Base-by-base conservation (phyloP, 352 stramenopile species). In the Globisporangium nagaii region DNA sequence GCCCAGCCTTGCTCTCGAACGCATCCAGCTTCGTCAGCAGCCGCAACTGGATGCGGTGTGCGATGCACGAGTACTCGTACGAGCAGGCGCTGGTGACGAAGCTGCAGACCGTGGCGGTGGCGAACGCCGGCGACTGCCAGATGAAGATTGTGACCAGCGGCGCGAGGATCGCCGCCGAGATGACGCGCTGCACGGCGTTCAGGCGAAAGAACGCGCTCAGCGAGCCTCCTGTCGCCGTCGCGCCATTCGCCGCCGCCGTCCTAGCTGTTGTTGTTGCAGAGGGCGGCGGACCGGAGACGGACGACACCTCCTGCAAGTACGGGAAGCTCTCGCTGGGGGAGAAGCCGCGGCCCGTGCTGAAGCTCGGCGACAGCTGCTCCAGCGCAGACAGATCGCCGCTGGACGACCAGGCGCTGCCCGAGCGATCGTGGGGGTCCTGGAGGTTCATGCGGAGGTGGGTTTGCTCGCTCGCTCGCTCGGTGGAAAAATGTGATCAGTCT, bases 31-130 rank as follows among this genome's bases (percentile, higher is more conserved):
- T 44, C 17, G 66, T 63, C 12, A 88, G 53, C 10, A 88, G 31
- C 3, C 75, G 63, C 43, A 71, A 54, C 13, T 83, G 73, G 45
- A 92, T 90, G 43, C 82, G 64, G 50, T 85, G 73, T 1, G 79
- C 66, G 31, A 92, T 66, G 62, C 79, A 92, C 51, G 82, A 65
- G 59, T 84, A 92, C 62, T 92, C 81, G 65, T 86, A 92, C 37
- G 64, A 79, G 58, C 74, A 87, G 0, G 76, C 66, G 39, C 68
- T 85, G 43, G 66, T 78, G 40, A 89, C 62, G 34, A 84, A 82
- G 49, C 70, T 78, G 66, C 79, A 89, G 19, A 89, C 73, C 0
- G 74, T 86, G 4, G 76, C 71, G 17, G 79, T 89, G 1, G 75
- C 75, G 53, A 87, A 78, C 13, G 72, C 76, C 1, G 79, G 79